Percentiles rank a stretch among this genome's conserved stretches.
Conservation (phyloP, 768 basidiomycete species). For the Boletus vinaceobasis region DNA sequence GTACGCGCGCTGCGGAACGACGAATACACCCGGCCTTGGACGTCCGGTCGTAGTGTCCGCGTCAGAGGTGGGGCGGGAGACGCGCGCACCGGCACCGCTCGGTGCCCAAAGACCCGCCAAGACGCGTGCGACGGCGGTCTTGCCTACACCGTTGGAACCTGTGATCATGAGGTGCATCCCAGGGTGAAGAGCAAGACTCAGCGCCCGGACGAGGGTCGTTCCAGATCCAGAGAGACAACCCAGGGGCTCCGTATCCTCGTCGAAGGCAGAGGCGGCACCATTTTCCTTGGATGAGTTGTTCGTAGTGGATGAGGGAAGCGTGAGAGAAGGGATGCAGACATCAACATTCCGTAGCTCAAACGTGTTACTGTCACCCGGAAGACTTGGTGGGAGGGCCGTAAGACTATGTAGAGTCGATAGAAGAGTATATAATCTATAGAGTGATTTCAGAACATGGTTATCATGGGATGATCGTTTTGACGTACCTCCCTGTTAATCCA, state of each 20-base stretch:
- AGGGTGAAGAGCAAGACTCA: slow-evolving; percentile 57
- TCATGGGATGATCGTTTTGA: neutral
- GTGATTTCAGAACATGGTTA: neutral
- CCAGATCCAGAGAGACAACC: slow-evolving; percentile 21
- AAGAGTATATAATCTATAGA: slow-evolving; percentile 72
- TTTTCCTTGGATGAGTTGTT: slow-evolving; percentile 4
- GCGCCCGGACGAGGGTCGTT: slow-evolving; percentile 59
- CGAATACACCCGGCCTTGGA: slow-evolving; percentile 53
- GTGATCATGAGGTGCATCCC: slow-evolving; percentile 94
- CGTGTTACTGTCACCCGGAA: slow-evolving; percentile 33
- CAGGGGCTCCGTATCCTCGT: slow-evolving; percentile 15
- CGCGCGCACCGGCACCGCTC: slow-evolving; percentile 32
- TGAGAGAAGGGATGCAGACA: slow-evolving; percentile 54
- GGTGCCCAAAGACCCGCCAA: slow-evolving; percentile 88
- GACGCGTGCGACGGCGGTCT: slow-evolving; percentile 85
- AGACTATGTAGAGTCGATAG: slow-evolving; percentile 82
- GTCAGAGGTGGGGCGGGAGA: slow-evolving; percentile 30
- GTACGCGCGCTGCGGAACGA: slow-evolving; percentile 92
- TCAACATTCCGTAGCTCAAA: slow-evolving; percentile 69
- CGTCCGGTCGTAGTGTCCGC: slow-evolving; percentile 34
- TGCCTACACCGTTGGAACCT: slow-evolving; percentile 89
- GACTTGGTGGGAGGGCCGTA: slow-evolving; percentile 43
- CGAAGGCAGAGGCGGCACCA: neutral
- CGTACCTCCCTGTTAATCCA: slow-evolving; percentile 69
- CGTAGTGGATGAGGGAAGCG: neutral